Evolutionary conservation across 495 filamentous ascomycete species (phyloP).

Genomic region (Aspergillus homomorphus): DNA sequence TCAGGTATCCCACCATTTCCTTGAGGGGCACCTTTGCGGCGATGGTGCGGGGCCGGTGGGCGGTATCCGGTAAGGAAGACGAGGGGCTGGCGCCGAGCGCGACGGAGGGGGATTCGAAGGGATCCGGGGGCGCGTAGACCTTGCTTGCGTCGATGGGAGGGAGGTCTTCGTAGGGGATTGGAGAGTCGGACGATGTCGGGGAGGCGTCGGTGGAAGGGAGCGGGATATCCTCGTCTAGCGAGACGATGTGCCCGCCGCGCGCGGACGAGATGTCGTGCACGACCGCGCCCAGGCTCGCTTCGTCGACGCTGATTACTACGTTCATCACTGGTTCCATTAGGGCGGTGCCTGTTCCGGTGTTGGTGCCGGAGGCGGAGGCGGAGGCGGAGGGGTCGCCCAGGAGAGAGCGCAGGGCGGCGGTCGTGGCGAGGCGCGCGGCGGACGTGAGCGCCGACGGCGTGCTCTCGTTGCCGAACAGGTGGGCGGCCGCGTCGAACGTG

Average conservation of each 20-base stretch:
- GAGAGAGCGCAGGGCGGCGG: conserved; percentile 58
- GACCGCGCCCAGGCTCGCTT: conserved; percentile 76
- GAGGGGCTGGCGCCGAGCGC: neutral
- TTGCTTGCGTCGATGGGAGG: conserved; percentile 59
- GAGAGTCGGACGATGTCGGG: neutral
- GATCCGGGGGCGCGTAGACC: conserved; percentile 83
- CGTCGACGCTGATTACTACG: conserved; percentile 78
- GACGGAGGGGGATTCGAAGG: conserved; percentile 58
- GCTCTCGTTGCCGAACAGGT: conserved; percentile 65
- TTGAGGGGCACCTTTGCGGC: conserved; percentile 84
- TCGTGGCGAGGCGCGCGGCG: conserved; percentile 70
- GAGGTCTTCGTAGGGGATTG: conserved; percentile 25
- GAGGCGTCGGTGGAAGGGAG: conserved; percentile 27
- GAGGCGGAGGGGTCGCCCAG: too few species aligned
- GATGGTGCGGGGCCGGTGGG: conserved; percentile 56
- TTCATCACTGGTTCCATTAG: conserved; percentile 93
- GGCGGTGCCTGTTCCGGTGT: conserved; percentile 46
- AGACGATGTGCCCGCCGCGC: conserved; percentile 80
- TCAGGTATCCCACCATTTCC: conserved; percentile 96
- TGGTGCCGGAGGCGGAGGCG: conserved; percentile 12
- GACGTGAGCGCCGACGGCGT: conserved; percentile 73
- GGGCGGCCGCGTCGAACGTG: conserved; percentile 58
- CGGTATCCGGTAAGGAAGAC: conserved; percentile 20
- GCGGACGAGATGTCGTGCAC: conserved; percentile 83
- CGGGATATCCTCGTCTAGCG: conserved; percentile 63